phyloP scores from a whole-genome alignment of 345 rosid species.

The Hibiscus syriacus region DNA sequence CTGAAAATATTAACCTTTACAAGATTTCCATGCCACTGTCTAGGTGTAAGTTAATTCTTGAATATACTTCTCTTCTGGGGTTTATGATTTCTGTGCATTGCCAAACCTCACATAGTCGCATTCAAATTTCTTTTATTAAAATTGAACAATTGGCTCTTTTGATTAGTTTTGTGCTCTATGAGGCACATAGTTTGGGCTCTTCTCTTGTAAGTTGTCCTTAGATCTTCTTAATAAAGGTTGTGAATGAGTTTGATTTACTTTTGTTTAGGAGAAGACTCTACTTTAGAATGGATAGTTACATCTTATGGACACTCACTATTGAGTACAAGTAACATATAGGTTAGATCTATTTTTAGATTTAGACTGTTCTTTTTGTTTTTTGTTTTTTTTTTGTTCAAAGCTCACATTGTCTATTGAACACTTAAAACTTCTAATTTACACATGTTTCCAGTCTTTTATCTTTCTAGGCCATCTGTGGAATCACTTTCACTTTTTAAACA shows the following conservation, averaged over 20 bases:
- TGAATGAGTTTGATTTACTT: constrained; percentile 20
- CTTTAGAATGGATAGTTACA: constrained; percentile 18
- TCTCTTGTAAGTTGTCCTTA: background rate
- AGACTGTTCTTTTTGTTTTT: constrained; percentile 13
- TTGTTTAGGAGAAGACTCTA: constrained; percentile 37
- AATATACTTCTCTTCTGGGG: background rate
- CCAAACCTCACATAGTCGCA: background rate
- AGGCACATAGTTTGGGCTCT: constrained; percentile 3
- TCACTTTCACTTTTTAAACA: constrained; percentile 6
- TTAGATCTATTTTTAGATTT: constrained; percentile 22
- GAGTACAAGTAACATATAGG: background rate
- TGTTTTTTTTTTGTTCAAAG: constrained; percentile 1
- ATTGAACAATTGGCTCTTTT: background rate
- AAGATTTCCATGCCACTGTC: constrained; percentile 77
- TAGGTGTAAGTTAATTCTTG: constrained; percentile 45
- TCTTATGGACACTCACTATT: background rate
- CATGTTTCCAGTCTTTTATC: constrained; percentile 4
- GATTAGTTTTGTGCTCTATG: background rate
- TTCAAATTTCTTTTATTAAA: background rate
- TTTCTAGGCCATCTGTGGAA: constrained; percentile 11
- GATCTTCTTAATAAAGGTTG: constrained; percentile 7
- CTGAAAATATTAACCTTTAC: constrained; percentile 81
- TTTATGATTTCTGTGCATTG: background rate
- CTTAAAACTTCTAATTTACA: constrained; percentile 18
- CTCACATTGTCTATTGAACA: constrained; percentile 16